Conservation (phyloP, 2,329 filamentous ascomycete genomes). For the Huntiella moniliformis region DNA sequence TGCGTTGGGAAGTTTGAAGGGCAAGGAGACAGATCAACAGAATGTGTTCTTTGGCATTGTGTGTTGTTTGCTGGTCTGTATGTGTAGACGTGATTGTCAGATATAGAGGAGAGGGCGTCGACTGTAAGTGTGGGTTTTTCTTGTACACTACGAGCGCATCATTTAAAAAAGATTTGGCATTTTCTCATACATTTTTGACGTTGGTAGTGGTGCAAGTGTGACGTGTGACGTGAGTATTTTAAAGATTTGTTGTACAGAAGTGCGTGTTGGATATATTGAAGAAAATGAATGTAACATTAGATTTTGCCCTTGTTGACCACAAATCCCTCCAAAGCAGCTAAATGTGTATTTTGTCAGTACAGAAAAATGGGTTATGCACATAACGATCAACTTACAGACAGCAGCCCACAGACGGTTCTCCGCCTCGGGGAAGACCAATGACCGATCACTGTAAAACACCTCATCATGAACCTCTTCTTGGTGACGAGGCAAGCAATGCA, state of each 20-base stretch:
- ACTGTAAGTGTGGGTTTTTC: background rate
- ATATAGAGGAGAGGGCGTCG: background rate
- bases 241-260: no score
- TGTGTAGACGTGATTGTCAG: background rate
- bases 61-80: background rate
- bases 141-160: background rate
- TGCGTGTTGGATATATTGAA: background rate
- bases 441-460: constrained; percentile 75
- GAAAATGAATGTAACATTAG: constrained; percentile 13
- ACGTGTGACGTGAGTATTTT: no score
- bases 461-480: constrained; percentile 85
- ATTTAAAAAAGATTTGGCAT: background rate
- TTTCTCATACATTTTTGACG: no score
- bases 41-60: constrained; percentile 11
- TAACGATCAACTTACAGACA: constrained; percentile 35
- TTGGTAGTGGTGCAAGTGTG: no score
- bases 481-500: constrained; percentile 92
- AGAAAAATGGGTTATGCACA: background rate
- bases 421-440: constrained; percentile 80
- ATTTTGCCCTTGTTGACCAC: constrained; percentile 88
- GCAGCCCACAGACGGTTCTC: constrained; percentile 91
- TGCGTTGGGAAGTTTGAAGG: background rate
- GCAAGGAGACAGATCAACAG: constrained; percentile 12
- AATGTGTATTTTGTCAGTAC: constrained; percentile 5
- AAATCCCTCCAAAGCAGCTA: constrained; percentile 66